Evolutionary conservation across 305 asterid genomes (phyloP).

Genomic region (Fraxinus platypoda): DNA sequence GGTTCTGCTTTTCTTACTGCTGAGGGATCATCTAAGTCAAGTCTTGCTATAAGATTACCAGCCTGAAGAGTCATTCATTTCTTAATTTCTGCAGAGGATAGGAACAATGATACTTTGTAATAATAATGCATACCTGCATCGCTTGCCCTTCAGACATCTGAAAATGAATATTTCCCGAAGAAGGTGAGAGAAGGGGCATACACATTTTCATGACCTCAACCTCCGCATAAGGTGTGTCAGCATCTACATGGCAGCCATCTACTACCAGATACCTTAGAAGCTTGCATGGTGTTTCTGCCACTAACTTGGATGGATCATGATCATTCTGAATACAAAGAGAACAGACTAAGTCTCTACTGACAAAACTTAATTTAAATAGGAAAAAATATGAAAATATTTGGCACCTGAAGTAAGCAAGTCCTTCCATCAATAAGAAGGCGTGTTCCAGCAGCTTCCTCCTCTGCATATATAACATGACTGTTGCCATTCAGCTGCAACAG

Average conservation of each 20-base stretch:
- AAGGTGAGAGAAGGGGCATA: constrained; percentile 99
- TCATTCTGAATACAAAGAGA: constrained; percentile 64
- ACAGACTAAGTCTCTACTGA: constrained; percentile 8
- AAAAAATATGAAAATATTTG: constrained; percentile 8
- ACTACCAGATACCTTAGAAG: constrained; percentile 76
- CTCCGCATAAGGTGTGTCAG: constrained; percentile 92
- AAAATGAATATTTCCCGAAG: constrained; percentile 82
- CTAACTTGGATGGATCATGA: constrained; percentile 94
- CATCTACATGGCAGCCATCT: constrained; percentile 88
- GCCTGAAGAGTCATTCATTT: constrained; percentile 48
- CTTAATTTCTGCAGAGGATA: constrained; percentile 26
- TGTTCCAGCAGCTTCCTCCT: constrained; percentile 99
- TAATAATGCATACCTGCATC: constrained; percentile 73
- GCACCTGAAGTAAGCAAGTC: constrained; percentile 95
- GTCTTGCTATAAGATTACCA: constrained; percentile 91
- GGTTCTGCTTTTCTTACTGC: constrained; percentile 99
- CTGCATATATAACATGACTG: constrained; percentile 93
- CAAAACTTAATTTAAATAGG: constrained; percentile 14
- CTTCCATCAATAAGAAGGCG: constrained; percentile 98
- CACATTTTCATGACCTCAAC: constrained; percentile 99
- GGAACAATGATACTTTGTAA: constrained; percentile 1
- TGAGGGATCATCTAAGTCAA: constrained; percentile 95
- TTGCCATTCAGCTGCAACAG: constrained; percentile 82
- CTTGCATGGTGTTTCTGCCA: constrained; percentile 99
- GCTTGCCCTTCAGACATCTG: constrained; percentile 96